phyloP scores from a whole-genome alignment of 768 basidiomycete species.

The Xanthoconium purpureum region DNA sequence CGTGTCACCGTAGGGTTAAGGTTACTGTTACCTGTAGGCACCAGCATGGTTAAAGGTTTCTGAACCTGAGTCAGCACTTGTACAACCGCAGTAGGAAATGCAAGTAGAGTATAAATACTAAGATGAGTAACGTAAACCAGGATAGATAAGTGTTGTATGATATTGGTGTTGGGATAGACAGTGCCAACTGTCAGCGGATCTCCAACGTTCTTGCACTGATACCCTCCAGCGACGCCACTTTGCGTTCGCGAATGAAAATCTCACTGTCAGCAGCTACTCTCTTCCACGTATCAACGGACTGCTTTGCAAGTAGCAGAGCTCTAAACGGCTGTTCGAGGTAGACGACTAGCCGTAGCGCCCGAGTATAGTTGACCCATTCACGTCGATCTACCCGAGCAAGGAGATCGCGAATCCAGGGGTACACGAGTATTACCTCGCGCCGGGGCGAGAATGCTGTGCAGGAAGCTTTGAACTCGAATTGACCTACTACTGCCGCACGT shows the following conservation, averaged over 20 bases:
- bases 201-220: not conserved
- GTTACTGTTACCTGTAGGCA: no score
- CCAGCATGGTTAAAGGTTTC: no score
- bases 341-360: not conserved
- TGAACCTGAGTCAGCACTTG: no score
- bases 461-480: not conserved
- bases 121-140: no score
- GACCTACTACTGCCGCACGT: not conserved
- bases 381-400: not conserved
- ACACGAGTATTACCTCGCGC: not conserved
- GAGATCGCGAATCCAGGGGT: not conserved
- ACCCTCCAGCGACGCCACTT: not conserved
- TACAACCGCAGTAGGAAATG: no score
- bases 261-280: not conserved
- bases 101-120: no score
- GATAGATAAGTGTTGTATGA: no score
- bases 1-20: no score
- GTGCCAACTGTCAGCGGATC: not conserved
- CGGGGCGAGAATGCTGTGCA: not conserved
- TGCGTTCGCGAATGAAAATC: not conserved
- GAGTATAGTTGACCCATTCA: not conserved
- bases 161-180: no score
- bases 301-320: not conserved
- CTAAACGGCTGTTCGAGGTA: conserved; percentile 1
- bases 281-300: not conserved